A percentile compares a stretch with the other conserved stretches of the same genome.
Conservation (phyloP, 345 rosid species). For the Erodium maritimum region DNA sequence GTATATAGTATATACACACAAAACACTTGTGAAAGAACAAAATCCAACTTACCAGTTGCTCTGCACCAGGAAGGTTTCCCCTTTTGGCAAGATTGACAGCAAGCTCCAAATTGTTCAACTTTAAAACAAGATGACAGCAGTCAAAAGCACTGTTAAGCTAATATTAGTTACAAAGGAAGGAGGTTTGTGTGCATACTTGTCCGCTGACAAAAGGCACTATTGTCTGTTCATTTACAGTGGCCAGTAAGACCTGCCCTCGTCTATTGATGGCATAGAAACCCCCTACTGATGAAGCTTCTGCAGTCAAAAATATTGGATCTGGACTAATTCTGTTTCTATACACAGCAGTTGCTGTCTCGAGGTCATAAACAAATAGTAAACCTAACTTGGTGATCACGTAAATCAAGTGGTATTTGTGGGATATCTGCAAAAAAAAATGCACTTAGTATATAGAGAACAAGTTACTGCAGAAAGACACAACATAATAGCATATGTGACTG, state of each 20-base stretch:
- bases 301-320: conserved; percentile 91
- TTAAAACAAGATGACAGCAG: conserved; percentile 13
- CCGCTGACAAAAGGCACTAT: conserved; percentile 81
- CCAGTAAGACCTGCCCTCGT: conserved; percentile 59
- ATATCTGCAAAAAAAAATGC: conserved; percentile 35
- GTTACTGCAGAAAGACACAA: background rate
- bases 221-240: conserved; percentile 77
- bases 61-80: conserved; percentile 96
- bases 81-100: conserved; percentile 87
- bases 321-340: conserved; percentile 91
- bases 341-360: conserved; percentile 76
- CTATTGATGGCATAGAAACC: conserved; percentile 66
- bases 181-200: conserved; percentile 39
- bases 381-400: conserved; percentile 77
- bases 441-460: background rate
- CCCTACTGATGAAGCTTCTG: conserved; percentile 73
- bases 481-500: conserved; percentile 5
- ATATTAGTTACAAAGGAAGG: background rate
- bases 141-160: background rate
- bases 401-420: conserved; percentile 69
- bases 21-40: background rate
- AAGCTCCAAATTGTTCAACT: conserved; percentile 86
- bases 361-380: conserved; percentile 65
- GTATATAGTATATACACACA: no score
- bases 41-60: conserved; percentile 47